Percentiles rank a stretch among this genome's conserved stretches.
Conservation (phyloP, 192 early-diverging fungal species). For the Coemansia sp. region DNA sequence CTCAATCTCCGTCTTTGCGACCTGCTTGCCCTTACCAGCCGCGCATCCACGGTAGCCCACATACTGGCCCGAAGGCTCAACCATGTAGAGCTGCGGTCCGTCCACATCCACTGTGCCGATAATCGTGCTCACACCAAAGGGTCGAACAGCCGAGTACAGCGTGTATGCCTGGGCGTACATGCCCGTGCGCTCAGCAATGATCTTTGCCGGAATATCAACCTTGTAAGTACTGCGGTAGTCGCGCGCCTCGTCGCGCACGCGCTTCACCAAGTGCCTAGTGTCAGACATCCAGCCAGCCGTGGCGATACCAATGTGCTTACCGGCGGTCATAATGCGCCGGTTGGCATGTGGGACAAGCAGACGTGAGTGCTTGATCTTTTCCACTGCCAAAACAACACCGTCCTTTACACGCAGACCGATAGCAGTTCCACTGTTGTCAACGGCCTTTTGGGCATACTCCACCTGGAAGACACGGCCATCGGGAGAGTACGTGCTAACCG, state of each 20-base stretch:
- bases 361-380: slow-evolving; percentile 95
- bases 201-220: slow-evolving; percentile 82
- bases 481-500: slow-evolving; percentile 97
- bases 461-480: slow-evolving; percentile 99
- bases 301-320: slow-evolving; percentile 92
- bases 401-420: slow-evolving; percentile 94
- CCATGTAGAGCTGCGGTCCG: slow-evolving; percentile 89
- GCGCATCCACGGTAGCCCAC: slow-evolving; percentile 97
- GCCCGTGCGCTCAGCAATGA: slow-evolving; percentile 91
- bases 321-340: slow-evolving; percentile 89
- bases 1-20: slow-evolving; percentile 99
- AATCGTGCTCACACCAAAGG: slow-evolving; percentile 89
- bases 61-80: slow-evolving; percentile 97
- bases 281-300: slow-evolving; percentile 94
- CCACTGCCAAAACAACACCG: slow-evolving; percentile 96
- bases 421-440: slow-evolving; percentile 97
- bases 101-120: slow-evolving; percentile 79
- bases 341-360: slow-evolving; percentile 93
- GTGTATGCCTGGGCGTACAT: slow-evolving; percentile 97
- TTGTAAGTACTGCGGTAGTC: slow-evolving; percentile 87
- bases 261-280: slow-evolving; percentile 84
- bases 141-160: slow-evolving; percentile 92
- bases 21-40: slow-evolving; percentile 94
- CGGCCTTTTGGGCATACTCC: slow-evolving; percentile 97
- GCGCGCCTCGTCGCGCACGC: slow-evolving; percentile 90